Evolutionary conservation across 2,329 filamentous ascomycete genomes (phyloP).

Genomic region (Nothomitra cinnamomea): DNA sequence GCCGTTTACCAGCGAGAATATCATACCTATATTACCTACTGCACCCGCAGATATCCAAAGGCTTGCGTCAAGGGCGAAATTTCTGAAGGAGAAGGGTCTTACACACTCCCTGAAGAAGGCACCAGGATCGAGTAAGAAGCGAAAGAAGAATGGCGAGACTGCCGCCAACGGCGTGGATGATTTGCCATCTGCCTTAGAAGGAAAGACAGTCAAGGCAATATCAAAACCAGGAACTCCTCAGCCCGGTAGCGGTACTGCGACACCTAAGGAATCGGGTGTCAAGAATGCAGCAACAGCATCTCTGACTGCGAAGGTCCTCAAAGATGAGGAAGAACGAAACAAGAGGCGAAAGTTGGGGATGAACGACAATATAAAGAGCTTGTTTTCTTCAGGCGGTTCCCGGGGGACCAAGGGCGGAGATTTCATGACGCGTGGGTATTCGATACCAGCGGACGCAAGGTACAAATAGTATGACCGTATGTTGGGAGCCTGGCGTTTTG

Average conservation of each 20-base stretch:
- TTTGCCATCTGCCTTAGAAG: slow-evolving; percentile 3
- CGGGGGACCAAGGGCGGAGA: slow-evolving; percentile 28
- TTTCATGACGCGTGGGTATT: slow-evolving; percentile 42
- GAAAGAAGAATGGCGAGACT: slow-evolving; percentile 47
- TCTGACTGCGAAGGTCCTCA: slow-evolving; percentile 69
- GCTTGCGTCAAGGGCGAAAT: slow-evolving; percentile 47
- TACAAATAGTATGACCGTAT: slow-evolving; percentile 13
- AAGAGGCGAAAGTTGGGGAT: slow-evolving; percentile 57
- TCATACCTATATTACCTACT: slow-evolving; percentile 67
- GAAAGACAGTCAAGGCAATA: slow-evolving; percentile 11
- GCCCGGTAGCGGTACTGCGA: slow-evolving; percentile 15
- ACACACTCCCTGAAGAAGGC: slow-evolving; percentile 81
- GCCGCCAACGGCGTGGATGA: slow-evolving; percentile 12
- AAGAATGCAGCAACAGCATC: slow-evolving; percentile 78
- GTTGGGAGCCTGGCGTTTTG: too few relatives aligned
- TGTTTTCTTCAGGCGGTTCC: slow-evolving; percentile 28
- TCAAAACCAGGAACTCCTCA: slow-evolving; percentile 18
- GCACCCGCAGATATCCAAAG: slow-evolving; percentile 52
- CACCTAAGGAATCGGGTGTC: slow-evolving; percentile 38
- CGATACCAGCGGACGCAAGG: slow-evolving; percentile 28
- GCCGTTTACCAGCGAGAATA: slow-evolving; percentile 52
- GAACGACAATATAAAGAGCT: slow-evolving; percentile 36
- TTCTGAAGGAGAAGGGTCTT: slow-evolving; percentile 53
- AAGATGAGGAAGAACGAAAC: slow-evolving; percentile 69
- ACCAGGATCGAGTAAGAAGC: slow-evolving; percentile 43